Conservation (phyloP, 768 basidiomycete genomes). For the Phylloporus sp. region DNA sequence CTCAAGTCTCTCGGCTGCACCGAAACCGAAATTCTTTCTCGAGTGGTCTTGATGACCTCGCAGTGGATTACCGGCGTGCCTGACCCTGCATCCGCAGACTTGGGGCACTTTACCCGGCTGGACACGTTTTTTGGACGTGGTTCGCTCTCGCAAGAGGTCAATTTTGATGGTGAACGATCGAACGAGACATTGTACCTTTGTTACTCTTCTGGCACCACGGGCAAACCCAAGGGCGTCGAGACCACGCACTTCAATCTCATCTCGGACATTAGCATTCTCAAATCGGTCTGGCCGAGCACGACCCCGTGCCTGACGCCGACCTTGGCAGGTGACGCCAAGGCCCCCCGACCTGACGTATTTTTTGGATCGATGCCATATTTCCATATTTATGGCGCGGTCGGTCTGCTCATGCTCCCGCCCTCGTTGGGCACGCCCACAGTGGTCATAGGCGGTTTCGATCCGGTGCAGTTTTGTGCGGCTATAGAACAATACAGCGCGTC, state of each 20-base stretch:
- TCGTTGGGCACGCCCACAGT: conserved; percentile 45
- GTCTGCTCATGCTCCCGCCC: conserved; percentile 56
- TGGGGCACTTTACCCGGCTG: conserved; percentile 35
- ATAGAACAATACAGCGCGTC: conserved; percentile 65
- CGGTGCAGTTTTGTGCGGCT: conserved; percentile 55
- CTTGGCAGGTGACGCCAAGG: not conserved
- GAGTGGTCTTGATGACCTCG: conserved; percentile 53
- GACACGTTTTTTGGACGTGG: conserved; percentile 51
- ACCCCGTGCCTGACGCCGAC: conserved; percentile 17
- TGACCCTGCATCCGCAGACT: conserved; percentile 30
- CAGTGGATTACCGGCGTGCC: conserved; percentile 39
- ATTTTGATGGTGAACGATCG: conserved; percentile 46
- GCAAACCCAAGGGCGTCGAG: conserved; percentile 70
- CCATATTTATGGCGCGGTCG: conserved; percentile 54
- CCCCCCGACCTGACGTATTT: conserved; percentile 38
- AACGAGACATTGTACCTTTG: conserved; percentile 62
- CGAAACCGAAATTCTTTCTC: conserved; percentile 42
- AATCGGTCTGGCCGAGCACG: conserved; percentile 38
- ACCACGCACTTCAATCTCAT: conserved; percentile 69
- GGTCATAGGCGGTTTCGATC: conserved; percentile 68
- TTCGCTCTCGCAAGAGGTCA: conserved; percentile 46
- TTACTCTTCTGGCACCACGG: conserved; percentile 68
- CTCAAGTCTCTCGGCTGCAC: conserved; percentile 47
- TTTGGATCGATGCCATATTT: conserved; percentile 62
- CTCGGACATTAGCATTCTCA: conserved; percentile 49